phyloP scores from a whole-genome alignment of 805 yeast species.

The Candida succiphila region DNA sequence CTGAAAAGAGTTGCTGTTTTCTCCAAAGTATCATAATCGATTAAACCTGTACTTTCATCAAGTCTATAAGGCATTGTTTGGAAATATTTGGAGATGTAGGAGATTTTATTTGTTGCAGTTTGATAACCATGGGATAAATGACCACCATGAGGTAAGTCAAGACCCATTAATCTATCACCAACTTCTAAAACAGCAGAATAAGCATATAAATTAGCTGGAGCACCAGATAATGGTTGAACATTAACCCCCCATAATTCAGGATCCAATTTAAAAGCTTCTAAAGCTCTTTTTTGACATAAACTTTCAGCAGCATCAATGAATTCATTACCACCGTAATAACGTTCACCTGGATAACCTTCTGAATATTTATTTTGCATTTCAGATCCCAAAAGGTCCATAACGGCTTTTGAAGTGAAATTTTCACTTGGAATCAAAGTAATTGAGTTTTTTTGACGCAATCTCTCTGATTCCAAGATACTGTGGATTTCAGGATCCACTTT shows the following conservation, averaged over 20 bases:
- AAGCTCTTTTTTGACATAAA: conserved; percentile 85
- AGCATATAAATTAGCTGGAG: conserved; percentile 92
- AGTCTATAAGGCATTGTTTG: conserved; percentile 97
- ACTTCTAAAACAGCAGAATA: conserved; percentile 83
- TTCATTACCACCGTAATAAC: conserved; percentile 98
- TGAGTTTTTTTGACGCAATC: conserved; percentile 81
- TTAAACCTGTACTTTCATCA: conserved; percentile 75
- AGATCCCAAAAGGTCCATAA: conserved; percentile 88
- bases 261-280: conserved; percentile 68
- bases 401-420: conserved; percentile 92
- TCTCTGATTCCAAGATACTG: conserved; percentile 66
- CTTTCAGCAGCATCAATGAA: conserved; percentile 86
- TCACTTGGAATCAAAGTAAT: conserved; percentile 92
- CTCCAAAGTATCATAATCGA: conserved; percentile 84
- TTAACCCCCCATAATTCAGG: conserved; percentile 94
- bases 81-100: conserved; percentile 87
- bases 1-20: conserved; percentile 78
- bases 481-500: conserved; percentile 82
- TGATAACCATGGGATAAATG: conserved; percentile 97
- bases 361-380: conserved; percentile 97
- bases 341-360: conserved; percentile 96
- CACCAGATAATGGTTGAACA: conserved; percentile 91
- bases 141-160: conserved; percentile 97
- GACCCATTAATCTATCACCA: conserved; percentile 93
- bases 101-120: conserved; percentile 80